Conservation (phyloP, 2,329 filamentous ascomycete species). For the Teratosphaeria epicoccoides region DNA sequence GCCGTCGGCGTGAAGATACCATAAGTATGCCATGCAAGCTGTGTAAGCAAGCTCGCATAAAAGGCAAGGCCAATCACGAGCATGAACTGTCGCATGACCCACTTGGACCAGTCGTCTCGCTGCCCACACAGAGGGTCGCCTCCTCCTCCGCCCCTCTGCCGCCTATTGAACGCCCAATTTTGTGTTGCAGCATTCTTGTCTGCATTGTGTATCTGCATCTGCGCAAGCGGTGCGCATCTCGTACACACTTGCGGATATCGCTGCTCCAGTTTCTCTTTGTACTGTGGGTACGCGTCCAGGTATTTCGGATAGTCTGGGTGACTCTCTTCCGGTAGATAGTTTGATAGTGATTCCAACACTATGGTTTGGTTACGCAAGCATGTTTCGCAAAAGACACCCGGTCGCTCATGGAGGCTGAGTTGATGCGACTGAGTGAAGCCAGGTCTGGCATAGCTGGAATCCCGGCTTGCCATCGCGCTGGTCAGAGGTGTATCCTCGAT, state of each 20-base stretch:
- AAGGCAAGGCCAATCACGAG: conserved; percentile 12
- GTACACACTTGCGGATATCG: conserved; percentile 84
- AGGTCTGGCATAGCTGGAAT: conserved; percentile 16
- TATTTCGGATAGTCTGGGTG: conserved; percentile 60
- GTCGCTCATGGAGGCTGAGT: conserved; percentile 18
- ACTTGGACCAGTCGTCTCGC: conserved; percentile 33
- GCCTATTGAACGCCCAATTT: conserved; percentile 51
- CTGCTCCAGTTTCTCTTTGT: conserved; percentile 61
- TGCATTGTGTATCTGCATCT: conserved; percentile 28
- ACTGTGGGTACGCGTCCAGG: conserved; percentile 58
- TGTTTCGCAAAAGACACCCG: conserved; percentile 54
- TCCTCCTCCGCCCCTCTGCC: conserved; percentile 45
- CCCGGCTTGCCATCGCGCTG: conserved; percentile 22
- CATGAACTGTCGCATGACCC: conserved; percentile 19
- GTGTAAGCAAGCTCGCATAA: conserved; percentile 13
- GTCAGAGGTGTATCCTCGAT: conserved; percentile 75
- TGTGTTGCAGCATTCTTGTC: conserved; percentile 24
- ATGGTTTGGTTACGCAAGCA: conserved; percentile 87
- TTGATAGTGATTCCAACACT: conserved; percentile 61
- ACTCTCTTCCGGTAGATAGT: conserved; percentile 59
- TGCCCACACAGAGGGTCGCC: conserved; percentile 32
- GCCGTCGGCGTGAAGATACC: conserved; percentile 8
- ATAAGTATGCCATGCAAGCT: conserved; percentile 22
- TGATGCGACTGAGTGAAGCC: conserved; percentile 23
- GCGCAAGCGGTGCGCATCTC: conserved; percentile 65